phyloP scores from a whole-genome alignment of 2,329 filamentous ascomycete species.

The Mollisia scopiformis region DNA sequence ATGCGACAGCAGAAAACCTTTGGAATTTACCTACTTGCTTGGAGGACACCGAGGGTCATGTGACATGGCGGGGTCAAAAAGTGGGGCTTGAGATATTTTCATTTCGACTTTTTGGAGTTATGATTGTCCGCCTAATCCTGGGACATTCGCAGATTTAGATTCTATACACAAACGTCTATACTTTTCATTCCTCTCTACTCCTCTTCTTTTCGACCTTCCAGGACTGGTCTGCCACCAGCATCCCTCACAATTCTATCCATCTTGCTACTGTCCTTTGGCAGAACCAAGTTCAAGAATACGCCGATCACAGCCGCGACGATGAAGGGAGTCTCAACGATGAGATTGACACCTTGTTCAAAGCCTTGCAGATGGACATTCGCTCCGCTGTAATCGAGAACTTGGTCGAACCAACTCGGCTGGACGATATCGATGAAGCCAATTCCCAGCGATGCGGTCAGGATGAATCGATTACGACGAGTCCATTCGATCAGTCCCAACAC shows the following conservation, averaged over 20 bases:
- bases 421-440: conserved; percentile 56
- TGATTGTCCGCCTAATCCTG: background rate
- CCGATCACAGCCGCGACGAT: conserved; percentile 47
- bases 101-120: background rate
- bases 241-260: conserved; percentile 32
- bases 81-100: background rate
- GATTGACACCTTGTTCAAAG: conserved; percentile 44
- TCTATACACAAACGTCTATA: background rate
- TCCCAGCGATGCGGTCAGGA: conserved; percentile 63
- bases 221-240: conserved; percentile 17
- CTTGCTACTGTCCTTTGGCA: conserved; percentile 39
- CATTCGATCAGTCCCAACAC: conserved; percentile 66
- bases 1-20: no score
- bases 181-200: background rate
- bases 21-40: no score
- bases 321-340: conserved; percentile 45
- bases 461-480: conserved; percentile 67
- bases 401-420: conserved; percentile 43
- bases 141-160: background rate
- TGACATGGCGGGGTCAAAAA: no score
- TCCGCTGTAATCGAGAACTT: conserved; percentile 42
- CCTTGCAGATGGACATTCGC: conserved; percentile 41
- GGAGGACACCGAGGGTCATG: no score
- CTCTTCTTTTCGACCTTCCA: conserved; percentile 10
- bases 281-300: conserved; percentile 45